Base-by-base conservation (phyloP, 768 basidiomycete genomes). In the Lentinus brumalis region DNA sequence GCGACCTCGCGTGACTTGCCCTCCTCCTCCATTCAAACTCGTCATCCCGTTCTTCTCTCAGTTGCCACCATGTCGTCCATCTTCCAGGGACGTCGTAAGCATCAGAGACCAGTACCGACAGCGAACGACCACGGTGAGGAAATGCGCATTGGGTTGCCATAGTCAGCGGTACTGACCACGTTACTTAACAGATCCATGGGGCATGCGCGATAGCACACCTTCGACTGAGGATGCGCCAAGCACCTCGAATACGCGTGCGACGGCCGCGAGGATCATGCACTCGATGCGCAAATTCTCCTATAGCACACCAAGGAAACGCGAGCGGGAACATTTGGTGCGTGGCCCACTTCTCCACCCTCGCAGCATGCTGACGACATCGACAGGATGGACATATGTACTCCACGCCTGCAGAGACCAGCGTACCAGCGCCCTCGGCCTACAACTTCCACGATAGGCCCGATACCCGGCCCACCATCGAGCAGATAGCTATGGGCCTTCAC, bases 401-500 rank as follows among this genome's bases (percentile, higher is more conserved):
- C 12, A 72, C 71, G 4, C 62, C 68, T 16, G 69, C 63, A 45
- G 71, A 72, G 55, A 70, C 56, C 54, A 54, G 62, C 9, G 60
- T 62, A 14, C 68, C 70, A 21, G 50, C 59, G 7, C 56, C 63
- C 6, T 60, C 67, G 4, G 65, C 67, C 31, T 71, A 79, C 59
- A 77, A 73, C 63, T 71, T 75, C 53, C 80, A 75, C 60, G 68
- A 75, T 61, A 41, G 60, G 21, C 70, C 70, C 50, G 77, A 80
- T 62, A 71, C 80, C 31, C 63, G 78, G 15, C 89, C 89, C 1
- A 87, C 85, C 50, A 80, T 89, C 42, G 85, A 88, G 67, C 89
- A 91, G 74, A 91, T 91, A 61, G 86, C 87, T 14, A 91, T 91
- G 88, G 89, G 89, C 18, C 79, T 91, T 26, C 89, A 91, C 71